These are phyloP conservation scores for Silene uniflora DNA, from an alignment of 148 eudicot species.

Conservation along the genomic window DNA sequence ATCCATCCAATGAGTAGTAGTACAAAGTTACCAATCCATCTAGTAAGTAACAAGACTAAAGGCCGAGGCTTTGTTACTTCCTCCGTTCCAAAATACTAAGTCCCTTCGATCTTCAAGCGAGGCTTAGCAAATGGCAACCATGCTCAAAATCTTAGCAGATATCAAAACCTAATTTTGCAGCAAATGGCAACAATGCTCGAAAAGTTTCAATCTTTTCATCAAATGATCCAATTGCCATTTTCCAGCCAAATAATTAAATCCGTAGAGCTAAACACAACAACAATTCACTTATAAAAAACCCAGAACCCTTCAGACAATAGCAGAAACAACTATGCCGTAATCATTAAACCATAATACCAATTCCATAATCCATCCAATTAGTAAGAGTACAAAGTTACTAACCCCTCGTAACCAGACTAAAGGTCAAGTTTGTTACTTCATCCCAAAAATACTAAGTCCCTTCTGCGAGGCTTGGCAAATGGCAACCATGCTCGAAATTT, in stretches of 20 bases:
- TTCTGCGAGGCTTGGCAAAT: no score
- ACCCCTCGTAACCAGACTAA: no score
- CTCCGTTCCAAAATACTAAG: background rate
- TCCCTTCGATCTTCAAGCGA: background rate
- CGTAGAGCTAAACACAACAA: constrained; percentile 2
- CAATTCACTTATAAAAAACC: background rate
- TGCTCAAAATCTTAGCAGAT: background rate
- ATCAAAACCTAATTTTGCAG: background rate
- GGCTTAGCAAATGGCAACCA: background rate
- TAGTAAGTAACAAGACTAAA: no score
- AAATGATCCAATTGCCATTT: background rate
- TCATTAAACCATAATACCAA: background rate
- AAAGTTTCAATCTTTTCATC: background rate
- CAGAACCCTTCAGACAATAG: background rate
- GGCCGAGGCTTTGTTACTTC: no score
- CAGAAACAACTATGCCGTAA: background rate
- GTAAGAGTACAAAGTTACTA: no score
- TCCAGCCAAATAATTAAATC: constrained; percentile 10
- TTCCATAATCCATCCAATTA: no score
- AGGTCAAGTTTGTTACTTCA: no score
- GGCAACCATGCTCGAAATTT: no score
- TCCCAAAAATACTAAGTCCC: background rate
- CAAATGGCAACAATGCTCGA: background rate
- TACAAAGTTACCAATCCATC: no score
- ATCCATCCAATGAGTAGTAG: no score